Conservation (phyloP, 257 asterid species). For the Ligustrum vulgare region DNA sequence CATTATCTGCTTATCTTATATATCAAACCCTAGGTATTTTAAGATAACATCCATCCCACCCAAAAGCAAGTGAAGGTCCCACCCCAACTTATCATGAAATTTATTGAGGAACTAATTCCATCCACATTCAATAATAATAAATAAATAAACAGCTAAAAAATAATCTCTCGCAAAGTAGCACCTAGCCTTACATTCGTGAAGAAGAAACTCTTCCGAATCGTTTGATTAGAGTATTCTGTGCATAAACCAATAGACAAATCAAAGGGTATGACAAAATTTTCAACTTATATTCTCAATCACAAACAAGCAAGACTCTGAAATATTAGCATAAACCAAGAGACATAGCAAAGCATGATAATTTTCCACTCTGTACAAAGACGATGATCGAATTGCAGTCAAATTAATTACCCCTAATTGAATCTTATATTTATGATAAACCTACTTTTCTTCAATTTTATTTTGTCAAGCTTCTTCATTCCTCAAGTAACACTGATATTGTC, state of each 20-base stretch:
- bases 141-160: not conserved
- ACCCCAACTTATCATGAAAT: not conserved
- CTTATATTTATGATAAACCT: slow-evolving; percentile 13
- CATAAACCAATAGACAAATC: slow-evolving; percentile 2
- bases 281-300: slow-evolving; percentile 23
- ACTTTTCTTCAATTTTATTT: slow-evolving; percentile 8
- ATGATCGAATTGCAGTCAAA: slow-evolving; percentile 31
- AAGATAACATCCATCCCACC: slow-evolving; percentile 12
- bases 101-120: slow-evolving; percentile 26
- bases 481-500: slow-evolving; percentile 55
- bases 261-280: slow-evolving; percentile 6
- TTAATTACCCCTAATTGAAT: slow-evolving; percentile 23
- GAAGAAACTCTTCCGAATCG: slow-evolving; percentile 3
- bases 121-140: slow-evolving; percentile 23
- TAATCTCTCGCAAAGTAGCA: slow-evolving; percentile 1
- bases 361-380: slow-evolving; percentile 52
- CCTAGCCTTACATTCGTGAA: not conserved
- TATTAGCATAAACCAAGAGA: slow-evolving; percentile 27
- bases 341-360: slow-evolving; percentile 37
- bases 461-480: slow-evolving; percentile 19
- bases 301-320: slow-evolving; percentile 24
- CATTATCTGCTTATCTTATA: too few species aligned
- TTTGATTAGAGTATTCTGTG: slow-evolving; percentile 4
- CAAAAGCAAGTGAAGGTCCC: not conserved
- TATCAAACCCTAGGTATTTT: not conserved